Evolutionary conservation across 2,329 filamentous ascomycete species (phyloP).

Genomic region (Talaromyces rugulosus): DNA sequence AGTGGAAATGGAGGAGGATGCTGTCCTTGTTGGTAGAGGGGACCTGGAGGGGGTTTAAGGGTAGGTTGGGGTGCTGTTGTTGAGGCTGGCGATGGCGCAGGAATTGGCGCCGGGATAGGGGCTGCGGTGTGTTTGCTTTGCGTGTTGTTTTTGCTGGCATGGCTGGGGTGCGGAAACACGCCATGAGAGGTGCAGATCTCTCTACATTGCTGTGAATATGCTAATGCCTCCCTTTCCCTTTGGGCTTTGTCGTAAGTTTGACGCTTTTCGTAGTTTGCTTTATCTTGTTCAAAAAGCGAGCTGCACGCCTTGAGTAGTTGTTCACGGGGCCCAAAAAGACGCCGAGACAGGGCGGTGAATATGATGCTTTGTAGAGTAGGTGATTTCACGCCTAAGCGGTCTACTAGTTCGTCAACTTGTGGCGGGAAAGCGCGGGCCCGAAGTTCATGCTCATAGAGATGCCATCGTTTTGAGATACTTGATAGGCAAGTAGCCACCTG

Average conservation of each 20-base stretch:
- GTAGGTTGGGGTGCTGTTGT: not conserved
- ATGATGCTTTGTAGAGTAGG: slow-evolving; percentile 50
- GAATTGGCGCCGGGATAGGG: not conserved
- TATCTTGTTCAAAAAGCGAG: slow-evolving; percentile 18
- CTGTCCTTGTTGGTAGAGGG: not conserved
- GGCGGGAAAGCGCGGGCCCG: slow-evolving; percentile 47
- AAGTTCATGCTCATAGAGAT: slow-evolving; percentile 28
- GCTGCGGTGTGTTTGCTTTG: not conserved
- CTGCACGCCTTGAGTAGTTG: slow-evolving; percentile 16
- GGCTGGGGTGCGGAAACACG: not conserved
- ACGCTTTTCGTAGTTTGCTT: slow-evolving; percentile 17
- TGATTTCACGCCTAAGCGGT: slow-evolving; percentile 48
- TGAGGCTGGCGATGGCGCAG: not conserved
- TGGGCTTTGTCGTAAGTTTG: slow-evolving; percentile 5
- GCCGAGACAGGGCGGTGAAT: slow-evolving; percentile 39
- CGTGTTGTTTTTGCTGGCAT: not conserved
- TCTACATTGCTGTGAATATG: slow-evolving; percentile 17
- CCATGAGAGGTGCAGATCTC: slow-evolving; percentile 11
- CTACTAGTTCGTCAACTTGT: slow-evolving; percentile 53
- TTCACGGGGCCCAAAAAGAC: slow-evolving; percentile 17
- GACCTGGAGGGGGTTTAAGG: not conserved
- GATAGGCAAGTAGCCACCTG: slow-evolving; percentile 45
- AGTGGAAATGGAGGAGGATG: not conserved
- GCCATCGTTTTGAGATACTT: slow-evolving; percentile 42
- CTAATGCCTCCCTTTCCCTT: slow-evolving; percentile 15